phyloP scores from a whole-genome alignment of 176 grass and related monocot genomes.

The Oryza officinalis region DNA sequence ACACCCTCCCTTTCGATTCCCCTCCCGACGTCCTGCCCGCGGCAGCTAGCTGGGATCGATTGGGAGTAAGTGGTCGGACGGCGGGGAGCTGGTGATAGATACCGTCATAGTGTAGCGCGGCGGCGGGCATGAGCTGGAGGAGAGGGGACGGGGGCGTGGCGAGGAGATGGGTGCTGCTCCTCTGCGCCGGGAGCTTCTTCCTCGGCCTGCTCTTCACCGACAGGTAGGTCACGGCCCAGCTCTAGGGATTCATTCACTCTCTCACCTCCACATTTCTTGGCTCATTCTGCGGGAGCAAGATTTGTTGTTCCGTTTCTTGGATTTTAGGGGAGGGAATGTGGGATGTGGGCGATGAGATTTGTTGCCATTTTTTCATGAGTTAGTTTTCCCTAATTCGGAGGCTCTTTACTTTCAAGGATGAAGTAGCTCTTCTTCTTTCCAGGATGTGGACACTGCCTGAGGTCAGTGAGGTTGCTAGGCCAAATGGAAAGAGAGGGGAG shows the following conservation, averaged over 20 bases:
- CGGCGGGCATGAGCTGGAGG: slow-evolving; percentile 37
- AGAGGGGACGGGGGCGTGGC: slow-evolving; percentile 46
- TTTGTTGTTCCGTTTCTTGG: background rate
- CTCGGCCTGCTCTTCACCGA: slow-evolving; percentile 87
- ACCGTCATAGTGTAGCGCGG: too few species aligned
- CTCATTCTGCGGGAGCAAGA: background rate
- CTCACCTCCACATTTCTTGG: background rate
- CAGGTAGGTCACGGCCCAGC: slow-evolving; percentile 39
- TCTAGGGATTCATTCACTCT: background rate
- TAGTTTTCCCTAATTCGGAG: too few species aligned
- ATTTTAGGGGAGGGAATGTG: background rate
- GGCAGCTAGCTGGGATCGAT: too few species aligned
- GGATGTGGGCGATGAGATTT: background rate
- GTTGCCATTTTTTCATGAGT: too few species aligned
- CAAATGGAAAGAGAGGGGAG: slow-evolving; percentile 40
- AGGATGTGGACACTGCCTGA: slow-evolving; percentile 88
- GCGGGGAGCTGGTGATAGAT: too few species aligned
- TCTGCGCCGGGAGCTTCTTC: slow-evolving; percentile 91
- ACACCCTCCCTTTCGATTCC: background rate
- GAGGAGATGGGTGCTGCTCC: slow-evolving; percentile 65
- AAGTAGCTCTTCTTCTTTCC: too few species aligned
- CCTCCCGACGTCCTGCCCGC: too few species aligned
- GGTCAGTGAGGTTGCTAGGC: slow-evolving; percentile 45
- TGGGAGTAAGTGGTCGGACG: too few species aligned
- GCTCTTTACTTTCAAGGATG: too few species aligned